Base-by-base conservation (phyloP, 2,329 filamentous ascomycete species). In the Ophiocordyceps sinensis region DNA sequence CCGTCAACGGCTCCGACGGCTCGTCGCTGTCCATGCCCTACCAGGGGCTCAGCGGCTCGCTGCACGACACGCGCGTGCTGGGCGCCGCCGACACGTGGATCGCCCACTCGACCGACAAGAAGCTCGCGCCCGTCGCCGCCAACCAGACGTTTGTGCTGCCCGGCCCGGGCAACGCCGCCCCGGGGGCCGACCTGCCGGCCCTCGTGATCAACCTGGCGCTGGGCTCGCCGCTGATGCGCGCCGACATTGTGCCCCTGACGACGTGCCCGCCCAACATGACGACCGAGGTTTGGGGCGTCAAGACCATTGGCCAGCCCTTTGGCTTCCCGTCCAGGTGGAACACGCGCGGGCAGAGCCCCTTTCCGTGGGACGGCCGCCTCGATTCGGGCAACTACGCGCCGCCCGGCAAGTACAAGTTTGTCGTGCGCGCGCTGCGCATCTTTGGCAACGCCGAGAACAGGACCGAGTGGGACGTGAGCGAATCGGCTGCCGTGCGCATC, bases 361-460 rank as follows among this genome's bases (percentile, higher is more conserved):
- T 54, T 6, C 40, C 43, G 0, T 77, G 68, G 61, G 63, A 68
- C 39, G 73, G 73, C 12, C 55, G 57, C 40, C 54, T 76, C 5
- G 57, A 58, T 0, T 62, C 67, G 10, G 70, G 69, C 13, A 58
- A 49, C 1, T 72, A 67, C 44, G 71, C 63, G 2, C 64, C 69
- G 0, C 57, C 61, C 0, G 73, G 72, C 11, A 49, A 51, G 26
- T 76, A 77, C 54, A 67, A 65, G 53, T 57, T 75, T 39, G 58
- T 59, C 1, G 57, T 73, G 28, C 62, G 63, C 43, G 66, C 70
- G 3, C 53, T 76, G 46, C 64, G 62, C 44, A 63, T 76, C 44
- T 72, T 69, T 49, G 72, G 72, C 5, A 60, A 75, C 43, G 53
- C 56, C 29, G 52, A 56, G 13, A 58, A 65, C 42, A 44, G 57